Base-by-base conservation (phyloP, 2,329 filamentous ascomycete species). In the Triangularia setosa region DNA sequence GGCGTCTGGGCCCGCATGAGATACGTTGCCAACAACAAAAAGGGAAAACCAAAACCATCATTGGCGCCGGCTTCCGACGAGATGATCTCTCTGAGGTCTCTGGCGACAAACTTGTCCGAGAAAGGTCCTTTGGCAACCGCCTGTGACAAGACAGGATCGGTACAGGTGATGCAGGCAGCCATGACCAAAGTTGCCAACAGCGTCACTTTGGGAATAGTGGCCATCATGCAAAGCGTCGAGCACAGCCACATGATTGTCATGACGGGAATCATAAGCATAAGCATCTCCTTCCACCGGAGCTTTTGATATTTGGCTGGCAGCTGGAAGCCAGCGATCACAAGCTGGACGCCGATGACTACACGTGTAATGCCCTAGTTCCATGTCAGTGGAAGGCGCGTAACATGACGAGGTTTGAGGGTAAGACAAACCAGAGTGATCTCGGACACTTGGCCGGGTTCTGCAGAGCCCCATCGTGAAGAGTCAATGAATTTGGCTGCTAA, bases 161-260 rank as follows among this genome's bases (percentile, higher is more conserved):
- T 88, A 63, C 81, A 86, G 2, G 85, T 87, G 11, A 87, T 84
- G 59, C 83, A 87, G 0, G 85, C 84, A 2, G 80, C 85, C 65
- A 88, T 85, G 21, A 85, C 84, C 48, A 88, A 75, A 1, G 83
- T 79, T 2, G 82, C 77, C 1, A 86, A 76, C 14, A 86, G 76
- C 0, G 81, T 80, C 9, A 88, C 65, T 24, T 83, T 82, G 0
- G 85, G 85, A 1, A 87, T 76, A 11, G 81, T 82, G 5, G 82
- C 76, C 30, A 85, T 73, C 53, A 88, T 79, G 66, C 85, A 87
- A 1, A 79, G 76, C 0, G 83, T 84, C 0, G 85, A 87, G 68
- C 76, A 79, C 6, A 88, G 72, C 86, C 86, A 88, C 80, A 86
- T 86, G 60, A 86, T 74, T 0, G 84, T 83, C 86, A 87, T 88